A percentile compares a stretch with the other conserved stretches of the same genome.
phyloP scores from a whole-genome alignment of 2,329 filamentous ascomycete genomes.

The Paramyrothecium sp. region DNA sequence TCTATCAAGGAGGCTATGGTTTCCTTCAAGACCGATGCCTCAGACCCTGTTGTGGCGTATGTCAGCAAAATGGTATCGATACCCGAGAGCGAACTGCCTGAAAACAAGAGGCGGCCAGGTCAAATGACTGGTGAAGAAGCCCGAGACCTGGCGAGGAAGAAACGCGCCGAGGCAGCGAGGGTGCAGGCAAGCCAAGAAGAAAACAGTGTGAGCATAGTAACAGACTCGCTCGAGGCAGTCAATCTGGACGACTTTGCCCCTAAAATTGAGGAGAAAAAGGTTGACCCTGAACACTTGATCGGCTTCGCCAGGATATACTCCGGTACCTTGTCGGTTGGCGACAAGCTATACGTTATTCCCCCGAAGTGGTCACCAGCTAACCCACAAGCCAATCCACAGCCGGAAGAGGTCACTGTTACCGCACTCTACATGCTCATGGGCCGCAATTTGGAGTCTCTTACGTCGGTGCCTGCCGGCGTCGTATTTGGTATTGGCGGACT shows the following conservation, averaged over 20 bases:
- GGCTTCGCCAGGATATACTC: conserved; percentile 95
- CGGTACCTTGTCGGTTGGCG: conserved; percentile 83
- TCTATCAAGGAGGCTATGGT: conserved; percentile 78
- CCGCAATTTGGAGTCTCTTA: conserved; percentile 76
- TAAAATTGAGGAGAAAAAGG: conserved; percentile 53
- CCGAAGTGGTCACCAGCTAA: conserved; percentile 89
- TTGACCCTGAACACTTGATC: conserved; percentile 83
- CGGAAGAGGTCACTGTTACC: conserved; percentile 79
- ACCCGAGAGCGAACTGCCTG: conserved; percentile 85
- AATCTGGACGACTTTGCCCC: conserved; percentile 53
- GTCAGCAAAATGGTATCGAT: conserved; percentile 98
- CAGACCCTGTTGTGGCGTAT: conserved; percentile 84
- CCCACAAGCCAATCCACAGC: conserved; percentile 69
- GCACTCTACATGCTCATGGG: conserved; percentile 97
- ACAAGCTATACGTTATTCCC: conserved; percentile 85
- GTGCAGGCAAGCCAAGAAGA: conserved; percentile 62
- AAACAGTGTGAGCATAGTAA: conserved; percentile 53
- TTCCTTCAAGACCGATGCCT: conserved; percentile 67
- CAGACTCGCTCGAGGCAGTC: conserved; percentile 59
- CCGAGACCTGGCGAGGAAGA: conserved; percentile 80
- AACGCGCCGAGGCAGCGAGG: conserved; percentile 82
- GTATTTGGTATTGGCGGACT: conserved; percentile 94
- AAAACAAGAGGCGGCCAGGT: conserved; percentile 73
- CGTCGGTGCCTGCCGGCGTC: conserved; percentile 85
- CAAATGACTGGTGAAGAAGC: conserved; percentile 87